Evolutionary conservation across 345 rosid species (phyloP).

Genomic region (Boechera divaricarpa): DNA sequence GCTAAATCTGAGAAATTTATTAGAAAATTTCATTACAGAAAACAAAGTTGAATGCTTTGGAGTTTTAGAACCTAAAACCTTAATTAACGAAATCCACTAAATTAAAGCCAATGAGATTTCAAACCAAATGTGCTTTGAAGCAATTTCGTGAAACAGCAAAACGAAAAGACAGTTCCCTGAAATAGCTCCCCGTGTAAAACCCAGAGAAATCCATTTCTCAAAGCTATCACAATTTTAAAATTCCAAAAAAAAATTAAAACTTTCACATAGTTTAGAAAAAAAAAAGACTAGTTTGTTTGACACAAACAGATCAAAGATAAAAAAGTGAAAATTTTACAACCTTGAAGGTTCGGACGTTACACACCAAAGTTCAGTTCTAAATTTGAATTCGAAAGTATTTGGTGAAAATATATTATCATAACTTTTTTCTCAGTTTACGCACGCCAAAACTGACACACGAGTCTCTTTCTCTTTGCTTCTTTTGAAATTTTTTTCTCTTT

Average conservation of each 20-base stretch:
- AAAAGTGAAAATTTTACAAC: neutral
- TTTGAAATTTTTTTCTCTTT: constrained; percentile 7
- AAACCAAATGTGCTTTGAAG: constrained; percentile 6
- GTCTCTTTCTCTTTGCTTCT: constrained; percentile 12
- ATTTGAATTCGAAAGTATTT: neutral
- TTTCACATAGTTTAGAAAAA: neutral
- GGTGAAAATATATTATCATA: neutral
- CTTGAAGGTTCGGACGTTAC: neutral
- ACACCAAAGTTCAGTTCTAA: neutral
- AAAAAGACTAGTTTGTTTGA: too few relatives aligned
- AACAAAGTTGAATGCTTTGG: constrained; percentile 1
- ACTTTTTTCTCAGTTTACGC: neutral
- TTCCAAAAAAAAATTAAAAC: neutral
- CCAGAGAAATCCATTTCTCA: neutral
- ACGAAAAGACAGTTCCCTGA: constrained; percentile 12
- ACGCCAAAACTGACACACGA: constrained; percentile 24
- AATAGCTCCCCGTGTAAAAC: constrained; percentile 32
- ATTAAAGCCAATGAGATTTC: neutral
- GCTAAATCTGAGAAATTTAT: constrained; percentile 55
- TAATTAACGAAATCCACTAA: constrained; percentile 14
- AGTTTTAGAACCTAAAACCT: neutral
- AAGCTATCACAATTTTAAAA: neutral
- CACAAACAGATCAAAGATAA: neutral
- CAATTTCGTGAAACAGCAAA: constrained; percentile 6
- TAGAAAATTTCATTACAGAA: constrained; percentile 41